A percentile compares a stretch with the other conserved stretches of the same genome.
These are phyloP conservation scores for Eucalyptus rudis DNA, from an alignment of 345 rosid species.

Conservation along the genomic window DNA sequence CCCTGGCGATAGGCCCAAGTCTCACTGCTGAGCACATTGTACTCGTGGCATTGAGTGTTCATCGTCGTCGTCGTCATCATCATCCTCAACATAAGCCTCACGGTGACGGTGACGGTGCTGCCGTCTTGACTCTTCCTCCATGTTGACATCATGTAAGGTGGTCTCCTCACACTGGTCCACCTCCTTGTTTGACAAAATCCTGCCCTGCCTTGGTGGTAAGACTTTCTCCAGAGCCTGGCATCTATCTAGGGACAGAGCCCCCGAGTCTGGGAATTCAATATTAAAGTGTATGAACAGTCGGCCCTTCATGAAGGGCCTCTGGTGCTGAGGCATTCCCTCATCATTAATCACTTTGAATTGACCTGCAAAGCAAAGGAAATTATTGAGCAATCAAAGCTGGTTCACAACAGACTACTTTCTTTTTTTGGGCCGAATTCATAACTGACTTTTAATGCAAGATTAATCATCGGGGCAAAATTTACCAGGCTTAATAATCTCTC, in stretches of 20 bases:
- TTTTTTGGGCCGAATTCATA: background rate
- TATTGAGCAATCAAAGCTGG: background rate
- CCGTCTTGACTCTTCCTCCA: conserved; percentile 80
- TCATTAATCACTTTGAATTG: conserved; percentile 75
- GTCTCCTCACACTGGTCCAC: conserved; percentile 87
- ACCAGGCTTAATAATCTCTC: conserved; percentile 94
- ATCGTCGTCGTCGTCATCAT: conserved; percentile 33
- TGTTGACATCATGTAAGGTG: conserved; percentile 74
- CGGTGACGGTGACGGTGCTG: conserved; percentile 29
- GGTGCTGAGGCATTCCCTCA: conserved; percentile 82
- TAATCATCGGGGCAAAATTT: background rate
- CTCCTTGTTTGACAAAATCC: conserved; percentile 54
- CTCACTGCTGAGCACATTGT: conserved; percentile 75
- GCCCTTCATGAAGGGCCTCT: conserved; percentile 82
- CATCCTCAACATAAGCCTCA: conserved; percentile 38
- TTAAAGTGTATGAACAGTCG: conserved; percentile 72
- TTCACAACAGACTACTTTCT: background rate
- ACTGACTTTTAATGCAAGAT: background rate
- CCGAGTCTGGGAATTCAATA: conserved; percentile 62
- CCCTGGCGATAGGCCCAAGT: background rate
- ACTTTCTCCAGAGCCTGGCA: conserved; percentile 52
- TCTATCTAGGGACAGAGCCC: conserved; percentile 37
- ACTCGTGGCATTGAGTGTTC: conserved; percentile 21
- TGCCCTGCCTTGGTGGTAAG: conserved; percentile 31
- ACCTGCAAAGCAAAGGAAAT: conserved; percentile 11